Evolutionary conservation across 2,329 filamentous ascomycete species (phyloP).

Genomic region (Neobulgaria alba): DNA sequence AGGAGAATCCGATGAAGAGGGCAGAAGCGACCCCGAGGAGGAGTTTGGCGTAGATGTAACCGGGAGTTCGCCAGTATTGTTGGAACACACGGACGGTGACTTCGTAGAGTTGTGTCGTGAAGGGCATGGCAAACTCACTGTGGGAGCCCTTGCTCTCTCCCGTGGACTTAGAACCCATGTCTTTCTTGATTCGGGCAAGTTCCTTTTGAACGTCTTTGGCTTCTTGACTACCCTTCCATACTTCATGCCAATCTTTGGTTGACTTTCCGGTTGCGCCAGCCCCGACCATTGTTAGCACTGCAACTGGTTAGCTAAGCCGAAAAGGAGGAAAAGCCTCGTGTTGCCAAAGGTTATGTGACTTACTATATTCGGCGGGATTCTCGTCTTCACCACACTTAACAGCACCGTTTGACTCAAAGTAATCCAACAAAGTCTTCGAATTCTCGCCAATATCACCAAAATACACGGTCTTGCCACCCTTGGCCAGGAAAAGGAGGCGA

Average conservation of each 20-base stretch:
- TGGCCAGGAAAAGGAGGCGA: conserved; percentile 67
- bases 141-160: conserved; percentile 36
- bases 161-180: conserved; percentile 44
- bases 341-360: no score
- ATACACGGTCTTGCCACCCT: conserved; percentile 72
- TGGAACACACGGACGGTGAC: conserved; percentile 63
- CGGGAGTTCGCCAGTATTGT: conserved; percentile 70
- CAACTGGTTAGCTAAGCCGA: background rate
- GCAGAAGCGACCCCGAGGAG: conserved; percentile 41
- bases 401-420: conserved; percentile 69
- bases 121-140: conserved; percentile 72
- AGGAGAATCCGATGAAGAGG: conserved; percentile 60
- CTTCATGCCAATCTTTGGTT: conserved; percentile 49
- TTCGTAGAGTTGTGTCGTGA: conserved; percentile 53
- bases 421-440: conserved; percentile 35
- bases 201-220: conserved; percentile 24
- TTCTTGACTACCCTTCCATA: conserved; percentile 32
- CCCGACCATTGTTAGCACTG: conserved; percentile 38
- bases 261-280: conserved; percentile 52
- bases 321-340: conserved; percentile 37
- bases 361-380: conserved; percentile 72
- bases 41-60: conserved; percentile 66
- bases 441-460: conserved; percentile 65
- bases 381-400: conserved; percentile 56
- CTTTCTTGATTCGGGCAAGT: conserved; percentile 29